These are phyloP conservation scores for Pseudonitzschia pungens DNA, from an alignment of 108 stramenopile species.

Conservation along the genomic window DNA sequence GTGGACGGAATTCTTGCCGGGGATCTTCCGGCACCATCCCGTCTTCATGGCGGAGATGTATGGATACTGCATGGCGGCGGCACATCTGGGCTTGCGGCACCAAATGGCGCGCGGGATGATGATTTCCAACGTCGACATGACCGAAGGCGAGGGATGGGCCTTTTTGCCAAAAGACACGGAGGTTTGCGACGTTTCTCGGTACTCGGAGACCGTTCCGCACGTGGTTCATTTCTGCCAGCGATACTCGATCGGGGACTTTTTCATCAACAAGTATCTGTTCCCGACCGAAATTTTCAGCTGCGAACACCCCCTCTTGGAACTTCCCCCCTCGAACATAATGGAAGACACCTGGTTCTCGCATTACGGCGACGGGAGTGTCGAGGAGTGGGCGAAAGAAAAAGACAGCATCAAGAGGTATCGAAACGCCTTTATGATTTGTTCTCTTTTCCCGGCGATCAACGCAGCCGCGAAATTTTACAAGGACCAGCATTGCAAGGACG, in stretches of 20 bases:
- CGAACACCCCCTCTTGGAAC: conserved; percentile 54
- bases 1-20: conserved; percentile 66
- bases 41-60: conserved; percentile 54
- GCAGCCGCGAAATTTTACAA: conserved; percentile 77
- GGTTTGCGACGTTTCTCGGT: conserved; percentile 31
- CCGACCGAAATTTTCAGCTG: conserved; percentile 70
- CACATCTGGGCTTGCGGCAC: conserved; percentile 73
- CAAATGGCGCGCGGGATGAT: conserved; percentile 78
- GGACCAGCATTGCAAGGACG: conserved; percentile 48
- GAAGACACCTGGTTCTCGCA: conserved; percentile 22
- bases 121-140: conserved; percentile 56
- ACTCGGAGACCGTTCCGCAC: conserved; percentile 32
- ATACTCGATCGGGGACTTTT: conserved; percentile 62
- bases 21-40: conserved; percentile 40
- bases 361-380: conserved; percentile 11
- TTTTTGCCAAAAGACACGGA: conserved; percentile 31
- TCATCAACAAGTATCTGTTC: conserved; percentile 70
- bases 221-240: conserved; percentile 83
- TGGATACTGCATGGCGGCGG: conserved; percentile 83
- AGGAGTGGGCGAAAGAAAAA: conserved; percentile 2
- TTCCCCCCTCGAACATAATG: conserved; percentile 52
- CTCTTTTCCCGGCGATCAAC: conserved; percentile 65
- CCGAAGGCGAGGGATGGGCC: conserved; percentile 73
- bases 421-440: conserved; percentile 57
- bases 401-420: conserved; percentile 10